phyloP scores from a whole-genome alignment of 768 basidiomycete species.

The Russula compacta region DNA sequence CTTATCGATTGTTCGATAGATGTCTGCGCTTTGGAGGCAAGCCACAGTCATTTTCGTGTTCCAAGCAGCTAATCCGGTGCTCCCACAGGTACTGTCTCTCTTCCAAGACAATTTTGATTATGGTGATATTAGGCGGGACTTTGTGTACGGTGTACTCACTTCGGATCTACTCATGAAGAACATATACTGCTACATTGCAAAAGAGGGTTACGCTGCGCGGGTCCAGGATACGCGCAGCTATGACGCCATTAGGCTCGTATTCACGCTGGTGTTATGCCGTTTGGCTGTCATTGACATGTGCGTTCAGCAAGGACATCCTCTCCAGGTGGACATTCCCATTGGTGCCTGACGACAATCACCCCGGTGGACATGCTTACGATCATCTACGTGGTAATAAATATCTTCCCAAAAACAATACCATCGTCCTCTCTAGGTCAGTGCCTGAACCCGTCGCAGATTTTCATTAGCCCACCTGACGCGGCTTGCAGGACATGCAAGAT shows the following conservation, averaged over 20 bases:
- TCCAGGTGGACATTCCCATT: constrained; percentile 93
- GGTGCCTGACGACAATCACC: constrained; percentile 90
- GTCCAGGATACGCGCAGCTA: constrained; percentile 91
- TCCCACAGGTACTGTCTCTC: constrained; percentile 72
- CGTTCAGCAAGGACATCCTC: constrained; percentile 77
- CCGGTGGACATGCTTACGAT: constrained; percentile 74
- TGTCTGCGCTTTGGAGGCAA: constrained; percentile 83
- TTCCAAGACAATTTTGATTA: constrained; percentile 99
- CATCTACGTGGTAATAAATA: constrained; percentile 86
- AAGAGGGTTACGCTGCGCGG: constrained; percentile 85
- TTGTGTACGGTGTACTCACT: constrained; percentile 89
- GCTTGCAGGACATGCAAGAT: constrained; percentile 70
- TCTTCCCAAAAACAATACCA: constrained; percentile 67
- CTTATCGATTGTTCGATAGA: constrained; percentile 85
- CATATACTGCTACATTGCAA: constrained; percentile 83
- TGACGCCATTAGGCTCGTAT: constrained; percentile 68
- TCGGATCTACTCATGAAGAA: constrained; percentile 93
- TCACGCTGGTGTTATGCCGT: neutral
- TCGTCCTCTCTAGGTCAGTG: constrained; percentile 72
- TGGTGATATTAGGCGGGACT: constrained; percentile 82
- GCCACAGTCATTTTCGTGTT: neutral
- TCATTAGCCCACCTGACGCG: neutral
- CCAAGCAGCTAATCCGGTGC: neutral
- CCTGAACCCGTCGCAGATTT: constrained; percentile 1
- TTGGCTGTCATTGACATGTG: neutral